Conservation (phyloP, 306 rosid species). For the Dalbergia cochinchinensis region DNA sequence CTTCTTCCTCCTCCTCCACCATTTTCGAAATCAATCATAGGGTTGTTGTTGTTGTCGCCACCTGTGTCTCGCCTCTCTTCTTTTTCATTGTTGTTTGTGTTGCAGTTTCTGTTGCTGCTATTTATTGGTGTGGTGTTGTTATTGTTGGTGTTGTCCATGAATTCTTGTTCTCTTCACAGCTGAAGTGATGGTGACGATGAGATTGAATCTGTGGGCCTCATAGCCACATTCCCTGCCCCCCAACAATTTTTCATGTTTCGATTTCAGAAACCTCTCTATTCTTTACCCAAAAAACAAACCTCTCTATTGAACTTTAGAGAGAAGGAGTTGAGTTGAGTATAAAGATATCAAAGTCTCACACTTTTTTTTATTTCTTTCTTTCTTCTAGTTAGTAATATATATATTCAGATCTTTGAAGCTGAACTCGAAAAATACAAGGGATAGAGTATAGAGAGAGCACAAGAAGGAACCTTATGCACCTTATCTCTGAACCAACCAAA, state of each 20-base stretch:
- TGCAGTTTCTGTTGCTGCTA: constrained; percentile 55
- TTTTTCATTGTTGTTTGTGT: too few relatives aligned
- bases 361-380: too few relatives aligned
- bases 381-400: too few relatives aligned
- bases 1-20: too few relatives aligned
- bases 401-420: too few relatives aligned
- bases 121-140: constrained; percentile 46
- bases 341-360: too few relatives aligned
- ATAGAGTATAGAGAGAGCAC: neutral
- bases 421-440: too few relatives aligned
- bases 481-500: neutral
- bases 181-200: constrained; percentile 69
- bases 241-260: constrained; percentile 71
- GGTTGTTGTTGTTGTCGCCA: constrained; percentile 54
- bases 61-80: constrained; percentile 60
- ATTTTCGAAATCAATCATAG: too few relatives aligned
- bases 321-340: too few relatives aligned
- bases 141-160: constrained; percentile 46
- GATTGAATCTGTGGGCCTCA: constrained; percentile 62
- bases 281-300: too few relatives aligned
- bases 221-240: constrained; percentile 82
- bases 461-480: constrained; percentile 46
- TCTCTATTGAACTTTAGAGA: too few relatives aligned
- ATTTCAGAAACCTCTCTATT: neutral
- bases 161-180: constrained; percentile 62